Evolutionary conservation across 805 yeast genomes (phyloP).

Genomic region (Metschnikowia lachancei): DNA sequence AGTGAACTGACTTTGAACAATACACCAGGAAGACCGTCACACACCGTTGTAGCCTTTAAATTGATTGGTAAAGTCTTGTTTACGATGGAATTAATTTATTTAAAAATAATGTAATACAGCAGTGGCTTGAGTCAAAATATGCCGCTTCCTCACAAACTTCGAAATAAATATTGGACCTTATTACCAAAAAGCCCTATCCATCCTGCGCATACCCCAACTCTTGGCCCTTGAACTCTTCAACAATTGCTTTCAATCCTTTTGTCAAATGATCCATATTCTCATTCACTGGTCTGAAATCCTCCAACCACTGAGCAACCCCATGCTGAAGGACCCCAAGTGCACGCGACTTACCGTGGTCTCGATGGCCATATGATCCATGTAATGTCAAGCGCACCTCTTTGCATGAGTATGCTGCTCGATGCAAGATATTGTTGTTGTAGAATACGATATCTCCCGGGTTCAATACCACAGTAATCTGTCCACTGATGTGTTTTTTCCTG

Average conservation of each 20-base stretch:
- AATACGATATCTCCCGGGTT: slow-evolving; percentile 51
- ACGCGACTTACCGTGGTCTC: slow-evolving; percentile 38
- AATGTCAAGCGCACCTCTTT: slow-evolving; percentile 41
- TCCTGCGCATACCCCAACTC: slow-evolving; percentile 40
- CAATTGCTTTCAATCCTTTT: slow-evolving; percentile 28
- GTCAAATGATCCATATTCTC: slow-evolving; percentile 29
- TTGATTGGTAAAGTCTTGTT: too few relatives aligned
- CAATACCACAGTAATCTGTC: slow-evolving; percentile 41
- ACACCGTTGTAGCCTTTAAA: too few relatives aligned
- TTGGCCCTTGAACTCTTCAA: slow-evolving; percentile 31
- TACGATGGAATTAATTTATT: too few relatives aligned
- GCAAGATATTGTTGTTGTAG: slow-evolving; percentile 50
- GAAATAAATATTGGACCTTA: too few relatives aligned
- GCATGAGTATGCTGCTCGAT: slow-evolving; percentile 44
- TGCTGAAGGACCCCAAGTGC: slow-evolving; percentile 54
- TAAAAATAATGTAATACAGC: too few relatives aligned
- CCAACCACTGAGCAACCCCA: slow-evolving; percentile 49
- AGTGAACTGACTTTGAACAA: too few relatives aligned
- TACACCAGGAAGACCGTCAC: too few relatives aligned
- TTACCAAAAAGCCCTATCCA: slow-evolving; percentile 24
- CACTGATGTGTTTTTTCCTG: slow-evolving; percentile 35
- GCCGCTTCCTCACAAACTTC: too few relatives aligned
- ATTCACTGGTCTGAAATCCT: slow-evolving; percentile 31
- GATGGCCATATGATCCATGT: slow-evolving; percentile 52
- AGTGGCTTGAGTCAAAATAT: too few relatives aligned